Evolutionary conservation across 2,329 filamentous ascomycete species (phyloP).

Genomic region (Colletotrichum costaricense): DNA sequence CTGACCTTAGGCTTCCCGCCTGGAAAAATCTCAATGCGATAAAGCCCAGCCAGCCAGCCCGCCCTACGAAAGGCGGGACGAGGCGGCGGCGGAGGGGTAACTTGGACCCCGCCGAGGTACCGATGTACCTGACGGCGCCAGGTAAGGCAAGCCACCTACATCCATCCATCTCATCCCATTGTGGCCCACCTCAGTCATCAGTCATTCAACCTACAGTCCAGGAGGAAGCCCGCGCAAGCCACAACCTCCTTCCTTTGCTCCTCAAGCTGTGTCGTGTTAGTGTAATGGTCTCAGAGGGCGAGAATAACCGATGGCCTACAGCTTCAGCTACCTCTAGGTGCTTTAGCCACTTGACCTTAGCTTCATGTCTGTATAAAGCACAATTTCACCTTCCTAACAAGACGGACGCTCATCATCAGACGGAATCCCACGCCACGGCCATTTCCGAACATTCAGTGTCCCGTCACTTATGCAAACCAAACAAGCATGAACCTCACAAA

Average conservation of each 20-base stretch:
- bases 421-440: slow-evolving; percentile 27
- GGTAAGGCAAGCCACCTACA: slow-evolving; percentile 4
- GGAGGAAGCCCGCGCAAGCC: slow-evolving; percentile 16
- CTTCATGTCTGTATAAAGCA: background rate
- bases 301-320: background rate
- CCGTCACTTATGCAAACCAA: background rate
- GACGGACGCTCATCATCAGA: background rate
- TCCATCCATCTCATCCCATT: background rate
- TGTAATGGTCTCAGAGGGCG: background rate
- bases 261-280: background rate
- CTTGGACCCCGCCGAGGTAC: background rate
- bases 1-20: too few relatives aligned
- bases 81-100: background rate
- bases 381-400: background rate
- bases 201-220: background rate
- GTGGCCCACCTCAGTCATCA: too few relatives aligned
- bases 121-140: slow-evolving; percentile 1
- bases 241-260: background rate
- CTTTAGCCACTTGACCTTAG: background rate
- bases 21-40: slow-evolving; percentile 7
- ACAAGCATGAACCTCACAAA: slow-evolving; percentile 18
- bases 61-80: slow-evolving; percentile 6
- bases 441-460: slow-evolving; percentile 18
- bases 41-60: background rate
- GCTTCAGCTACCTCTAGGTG: background rate